Evolutionary conservation across 164 flowering plant species (phyloP).

Genomic region (Vitis riparia): DNA sequence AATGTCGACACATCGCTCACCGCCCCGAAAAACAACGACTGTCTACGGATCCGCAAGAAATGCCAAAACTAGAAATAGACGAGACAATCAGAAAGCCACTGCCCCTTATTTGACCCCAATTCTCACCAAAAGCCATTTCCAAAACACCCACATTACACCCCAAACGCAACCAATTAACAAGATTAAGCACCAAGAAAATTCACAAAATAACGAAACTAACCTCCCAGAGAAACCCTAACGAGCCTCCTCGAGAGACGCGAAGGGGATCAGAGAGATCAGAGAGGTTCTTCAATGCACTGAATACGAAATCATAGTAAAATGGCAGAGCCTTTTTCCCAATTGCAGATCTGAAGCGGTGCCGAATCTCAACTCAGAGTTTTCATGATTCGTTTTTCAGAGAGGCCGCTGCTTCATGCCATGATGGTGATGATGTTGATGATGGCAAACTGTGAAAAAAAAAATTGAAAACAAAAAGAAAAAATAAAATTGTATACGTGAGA

Average conservation of each 20-base stretch:
- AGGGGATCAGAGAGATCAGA: constrained; percentile 1
- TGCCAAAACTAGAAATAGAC: constrained; percentile 11
- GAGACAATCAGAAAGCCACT: neutral
- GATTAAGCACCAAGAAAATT: constrained; percentile 6
- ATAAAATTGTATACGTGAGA: no score
- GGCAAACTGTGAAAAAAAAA: neutral
- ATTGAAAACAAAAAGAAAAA: no score
- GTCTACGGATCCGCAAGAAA: neutral
- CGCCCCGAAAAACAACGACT: constrained; percentile 8
- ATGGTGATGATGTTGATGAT: neutral
- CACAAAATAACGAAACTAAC: constrained; percentile 1
- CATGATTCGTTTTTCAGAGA: no score
- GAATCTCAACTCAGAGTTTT: no score
- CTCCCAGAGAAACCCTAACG: constrained; percentile 15
- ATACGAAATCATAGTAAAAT: constrained; percentile 30
- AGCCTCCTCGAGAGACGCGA: constrained; percentile 15
- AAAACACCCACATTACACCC: neutral
- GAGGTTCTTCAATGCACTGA: constrained; percentile 35
- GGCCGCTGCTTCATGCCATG: no score
- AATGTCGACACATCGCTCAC: constrained; percentile 8
- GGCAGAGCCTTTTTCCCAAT: constrained; percentile 5
- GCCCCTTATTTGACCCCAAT: no score
- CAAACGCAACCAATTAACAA: constrained; percentile 1
- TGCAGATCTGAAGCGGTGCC: no score
- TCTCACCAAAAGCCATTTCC: no score